phyloP scores from a whole-genome alignment of 345 rosid species.

The Kernera saxatilis region DNA sequence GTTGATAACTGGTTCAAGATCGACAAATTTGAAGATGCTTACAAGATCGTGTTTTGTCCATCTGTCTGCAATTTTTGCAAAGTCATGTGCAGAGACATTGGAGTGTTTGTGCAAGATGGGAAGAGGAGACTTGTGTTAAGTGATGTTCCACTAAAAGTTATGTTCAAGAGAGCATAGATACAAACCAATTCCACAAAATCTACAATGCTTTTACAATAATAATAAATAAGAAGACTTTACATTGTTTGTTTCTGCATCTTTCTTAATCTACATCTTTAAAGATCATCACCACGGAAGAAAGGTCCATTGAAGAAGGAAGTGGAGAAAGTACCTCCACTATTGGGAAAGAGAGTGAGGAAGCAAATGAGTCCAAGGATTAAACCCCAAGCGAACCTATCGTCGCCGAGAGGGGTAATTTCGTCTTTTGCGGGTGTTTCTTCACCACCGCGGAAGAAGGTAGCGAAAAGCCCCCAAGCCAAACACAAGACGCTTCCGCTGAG shows the following conservation, averaged over 20 bases:
- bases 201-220: neutral
- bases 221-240: neutral
- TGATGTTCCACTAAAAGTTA: conserved; percentile 47
- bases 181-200: neutral
- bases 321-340: conserved; percentile 85
- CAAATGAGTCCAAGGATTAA: conserved; percentile 77
- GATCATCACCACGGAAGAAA: conserved; percentile 58
- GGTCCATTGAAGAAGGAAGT: conserved; percentile 69
- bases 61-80: conserved; percentile 47
- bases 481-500: conserved; percentile 87
- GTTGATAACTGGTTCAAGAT: conserved; percentile 61
- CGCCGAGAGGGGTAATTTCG: conserved; percentile 71
- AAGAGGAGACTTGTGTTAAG: conserved; percentile 47
- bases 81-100: conserved; percentile 53
- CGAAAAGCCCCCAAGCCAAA: conserved; percentile 84
- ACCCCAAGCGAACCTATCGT: conserved; percentile 78
- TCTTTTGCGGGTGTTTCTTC: conserved; percentile 88
- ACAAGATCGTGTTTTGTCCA: conserved; percentile 67
- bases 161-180: conserved; percentile 46
- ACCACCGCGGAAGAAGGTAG: conserved; percentile 91
- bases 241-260: conserved; percentile 4
- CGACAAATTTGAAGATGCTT: conserved; percentile 34
- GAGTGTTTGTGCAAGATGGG: conserved; percentile 42
- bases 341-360: conserved; percentile 88
- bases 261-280: conserved; percentile 29